Conservation (phyloP, 352 stramenopile species). For the Globisporangium polare region DNA sequence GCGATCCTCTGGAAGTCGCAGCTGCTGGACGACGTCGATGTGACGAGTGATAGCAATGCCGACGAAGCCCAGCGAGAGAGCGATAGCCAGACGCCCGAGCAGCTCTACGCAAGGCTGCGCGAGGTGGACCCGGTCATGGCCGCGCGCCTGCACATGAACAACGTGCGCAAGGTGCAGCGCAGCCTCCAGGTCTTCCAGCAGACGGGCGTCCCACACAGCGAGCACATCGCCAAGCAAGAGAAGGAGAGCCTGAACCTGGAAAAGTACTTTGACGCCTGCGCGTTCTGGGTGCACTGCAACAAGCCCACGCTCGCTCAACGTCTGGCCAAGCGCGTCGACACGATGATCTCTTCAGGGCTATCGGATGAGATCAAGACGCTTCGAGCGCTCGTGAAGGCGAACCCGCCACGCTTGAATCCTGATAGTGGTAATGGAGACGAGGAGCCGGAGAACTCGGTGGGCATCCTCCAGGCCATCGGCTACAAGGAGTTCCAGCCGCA, state of each 20-base stretch:
- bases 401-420: conserved; percentile 33
- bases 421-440: conserved; percentile 16
- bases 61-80: background rate
- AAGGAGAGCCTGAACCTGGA: conserved; percentile 39
- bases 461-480: conserved; percentile 86
- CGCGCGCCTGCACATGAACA: conserved; percentile 74
- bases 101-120: conserved; percentile 56
- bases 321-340: conserved; percentile 67
- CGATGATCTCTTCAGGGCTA: conserved; percentile 76
- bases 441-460: conserved; percentile 45
- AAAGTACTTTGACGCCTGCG: conserved; percentile 72
- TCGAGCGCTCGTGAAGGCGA: conserved; percentile 39
- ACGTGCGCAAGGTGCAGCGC: conserved; percentile 83
- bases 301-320: conserved; percentile 60
- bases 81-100: conserved; percentile 34
- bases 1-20: conserved; percentile 86
- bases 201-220: conserved; percentile 71
- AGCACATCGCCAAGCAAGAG: conserved; percentile 58
- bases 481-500: conserved; percentile 91
- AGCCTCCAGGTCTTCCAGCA: conserved; percentile 84
- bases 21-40: conserved; percentile 81
- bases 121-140: conserved; percentile 84
- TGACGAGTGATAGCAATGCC: too few species aligned
- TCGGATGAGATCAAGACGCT: conserved; percentile 72
- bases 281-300: conserved; percentile 82